These are phyloP conservation scores for Alternaria brassicicola DNA, from an alignment of 2,329 filamentous ascomycete genomes.

Conservation along the genomic window DNA sequence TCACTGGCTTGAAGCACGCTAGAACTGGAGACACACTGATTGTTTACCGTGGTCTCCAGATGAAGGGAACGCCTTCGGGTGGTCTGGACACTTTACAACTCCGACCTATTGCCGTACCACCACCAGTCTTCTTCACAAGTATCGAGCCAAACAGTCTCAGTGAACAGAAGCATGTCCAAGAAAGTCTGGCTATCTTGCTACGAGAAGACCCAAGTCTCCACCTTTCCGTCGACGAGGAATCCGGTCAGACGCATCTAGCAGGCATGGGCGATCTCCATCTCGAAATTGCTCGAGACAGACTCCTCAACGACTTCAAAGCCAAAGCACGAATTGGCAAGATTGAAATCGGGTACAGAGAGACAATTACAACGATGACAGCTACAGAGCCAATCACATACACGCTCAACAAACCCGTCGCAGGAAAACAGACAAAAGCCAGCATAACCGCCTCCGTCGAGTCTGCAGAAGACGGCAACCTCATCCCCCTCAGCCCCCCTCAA, in stretches of 20 bases:
- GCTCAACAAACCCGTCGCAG: slow-evolving; percentile 80
- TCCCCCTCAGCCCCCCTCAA: slow-evolving; percentile 27
- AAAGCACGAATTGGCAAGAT: slow-evolving; percentile 87
- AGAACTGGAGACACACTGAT: slow-evolving; percentile 92
- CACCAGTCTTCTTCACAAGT: slow-evolving; percentile 95
- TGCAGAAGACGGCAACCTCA: slow-evolving; percentile 48
- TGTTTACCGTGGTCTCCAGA: slow-evolving; percentile 68
- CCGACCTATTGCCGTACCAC: slow-evolving; percentile 84
- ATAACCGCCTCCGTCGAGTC: slow-evolving; percentile 74
- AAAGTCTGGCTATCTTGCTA: slow-evolving; percentile 76
- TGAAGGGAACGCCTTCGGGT: slow-evolving; percentile 68
- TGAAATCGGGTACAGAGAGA: slow-evolving; percentile 94
- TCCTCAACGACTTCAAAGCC: slow-evolving; percentile 87
- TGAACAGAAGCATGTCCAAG: slow-evolving; percentile 79
- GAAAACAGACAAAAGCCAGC: slow-evolving; percentile 77
- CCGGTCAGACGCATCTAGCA: slow-evolving; percentile 88
- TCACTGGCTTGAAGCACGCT: slow-evolving; percentile 87
- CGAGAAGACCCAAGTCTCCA: slow-evolving; percentile 92
- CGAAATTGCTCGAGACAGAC: slow-evolving; percentile 86
- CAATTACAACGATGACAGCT: slow-evolving; percentile 59
- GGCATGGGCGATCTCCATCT: slow-evolving; percentile 97
- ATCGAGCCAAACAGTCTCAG: slow-evolving; percentile 80
- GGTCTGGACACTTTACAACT: slow-evolving; percentile 78
- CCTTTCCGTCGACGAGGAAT: slow-evolving; percentile 83
- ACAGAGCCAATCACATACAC: slow-evolving; percentile 64